These are phyloP conservation scores for Suhomyces emberorum DNA, from an alignment of 805 yeast genomes.

Conservation along the genomic window DNA sequence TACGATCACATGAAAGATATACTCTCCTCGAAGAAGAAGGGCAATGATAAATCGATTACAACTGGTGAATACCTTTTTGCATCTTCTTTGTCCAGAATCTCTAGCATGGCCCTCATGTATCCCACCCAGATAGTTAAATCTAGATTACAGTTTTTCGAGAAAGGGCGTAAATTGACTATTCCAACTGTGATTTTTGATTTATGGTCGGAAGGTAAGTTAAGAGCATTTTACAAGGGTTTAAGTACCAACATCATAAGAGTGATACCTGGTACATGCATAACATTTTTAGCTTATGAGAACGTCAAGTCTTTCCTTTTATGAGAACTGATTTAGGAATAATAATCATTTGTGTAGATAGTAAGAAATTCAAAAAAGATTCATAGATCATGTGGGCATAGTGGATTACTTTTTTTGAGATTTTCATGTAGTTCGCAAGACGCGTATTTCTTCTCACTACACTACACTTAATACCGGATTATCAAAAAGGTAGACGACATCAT, in stretches of 20 bases:
- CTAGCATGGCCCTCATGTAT: constrained; percentile 66
- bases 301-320: too few relatives aligned
- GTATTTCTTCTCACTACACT: too few relatives aligned
- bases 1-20: constrained; percentile 75
- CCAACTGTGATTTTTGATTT: constrained; percentile 35
- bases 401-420: too few relatives aligned
- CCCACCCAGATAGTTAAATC: constrained; percentile 83
- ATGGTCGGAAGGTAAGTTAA: constrained; percentile 49
- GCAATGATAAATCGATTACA: constrained; percentile 35
- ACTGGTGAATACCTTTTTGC: constrained; percentile 60
- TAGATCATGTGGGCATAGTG: too few relatives aligned
- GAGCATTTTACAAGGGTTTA: constrained; percentile 82
- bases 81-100: constrained; percentile 65
- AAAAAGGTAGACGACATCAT: too few relatives aligned
- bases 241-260: constrained; percentile 76
- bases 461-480: too few relatives aligned
- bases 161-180: constrained; percentile 19
- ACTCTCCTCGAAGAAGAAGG: too few relatives aligned
- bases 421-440: too few relatives aligned
- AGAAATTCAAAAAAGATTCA: too few relatives aligned
- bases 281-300: constrained; percentile 81
- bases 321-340: too few relatives aligned
- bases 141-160: constrained; percentile 58
- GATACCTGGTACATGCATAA: constrained; percentile 89
- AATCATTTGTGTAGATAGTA: background rate